phyloP scores from a whole-genome alignment of 2,329 filamentous ascomycete genomes.

The Penicillium digitatum region DNA sequence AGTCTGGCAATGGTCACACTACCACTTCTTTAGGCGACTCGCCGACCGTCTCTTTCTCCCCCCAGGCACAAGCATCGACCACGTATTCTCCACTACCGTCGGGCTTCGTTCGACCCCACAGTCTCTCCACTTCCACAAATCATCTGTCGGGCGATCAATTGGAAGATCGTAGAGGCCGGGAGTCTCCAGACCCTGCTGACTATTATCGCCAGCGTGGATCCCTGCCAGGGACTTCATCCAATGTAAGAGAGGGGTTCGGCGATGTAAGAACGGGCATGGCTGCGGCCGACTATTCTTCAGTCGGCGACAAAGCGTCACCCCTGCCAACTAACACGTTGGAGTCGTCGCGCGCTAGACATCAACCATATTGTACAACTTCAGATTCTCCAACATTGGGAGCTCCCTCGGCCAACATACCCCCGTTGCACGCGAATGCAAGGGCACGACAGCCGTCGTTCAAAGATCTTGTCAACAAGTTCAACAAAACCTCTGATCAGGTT shows the following conservation, averaged over 20 bases:
- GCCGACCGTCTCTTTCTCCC: conserved; percentile 26
- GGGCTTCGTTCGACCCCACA: conserved; percentile 16
- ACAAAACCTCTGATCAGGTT: conserved; percentile 55
- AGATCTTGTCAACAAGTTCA: conserved; percentile 75
- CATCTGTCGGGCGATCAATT: conserved; percentile 20
- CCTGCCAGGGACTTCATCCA: conserved; percentile 27
- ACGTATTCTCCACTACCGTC: conserved; percentile 28
- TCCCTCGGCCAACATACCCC: conserved; percentile 15
- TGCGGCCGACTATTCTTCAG: conserved; percentile 17
- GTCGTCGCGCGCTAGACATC: conserved; percentile 21
- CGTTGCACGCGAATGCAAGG: conserved; percentile 18
- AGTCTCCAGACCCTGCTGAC: conserved; percentile 48
- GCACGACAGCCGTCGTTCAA: conserved; percentile 66
- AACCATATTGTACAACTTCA: conserved; percentile 33
- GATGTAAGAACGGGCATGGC: conserved; percentile 20
- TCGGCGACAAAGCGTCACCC: conserved; percentile 22
- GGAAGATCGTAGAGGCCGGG: conserved; percentile 14
- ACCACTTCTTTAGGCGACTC: conserved; percentile 26
- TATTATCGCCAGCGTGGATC: conserved; percentile 48
- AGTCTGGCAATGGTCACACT: conserved; percentile 8
- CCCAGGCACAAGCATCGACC: conserved; percentile 20
- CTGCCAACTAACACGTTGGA: conserved; percentile 27
- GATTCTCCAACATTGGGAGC: conserved; percentile 26
- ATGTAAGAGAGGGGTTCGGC: conserved; percentile 22
- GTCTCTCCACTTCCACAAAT: conserved; percentile 14